phyloP scores from a whole-genome alignment of 2,329 filamentous ascomycete species.

The Colletotrichum abscissum region DNA sequence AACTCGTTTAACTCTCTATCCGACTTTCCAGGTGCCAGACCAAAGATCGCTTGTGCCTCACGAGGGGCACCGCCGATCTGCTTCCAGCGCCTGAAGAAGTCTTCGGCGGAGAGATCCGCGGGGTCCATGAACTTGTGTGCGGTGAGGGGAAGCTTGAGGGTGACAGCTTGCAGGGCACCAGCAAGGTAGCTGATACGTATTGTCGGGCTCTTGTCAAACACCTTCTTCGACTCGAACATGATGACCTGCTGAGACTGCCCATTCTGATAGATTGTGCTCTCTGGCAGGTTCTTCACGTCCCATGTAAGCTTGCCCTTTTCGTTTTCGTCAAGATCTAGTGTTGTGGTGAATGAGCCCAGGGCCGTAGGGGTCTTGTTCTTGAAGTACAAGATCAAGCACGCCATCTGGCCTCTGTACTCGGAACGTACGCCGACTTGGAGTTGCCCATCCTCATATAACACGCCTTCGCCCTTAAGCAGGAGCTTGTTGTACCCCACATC shows the following conservation, averaged over 20 bases:
- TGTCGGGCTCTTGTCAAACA: slow-evolving; percentile 87
- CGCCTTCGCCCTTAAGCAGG: slow-evolving; percentile 82
- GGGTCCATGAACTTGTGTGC: slow-evolving; percentile 98
- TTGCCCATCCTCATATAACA: slow-evolving; percentile 95
- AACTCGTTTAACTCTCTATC: slow-evolving; percentile 74
- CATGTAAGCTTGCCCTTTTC: slow-evolving; percentile 78
- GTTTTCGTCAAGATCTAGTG: slow-evolving; percentile 81
- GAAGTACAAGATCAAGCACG: slow-evolving; percentile 95
- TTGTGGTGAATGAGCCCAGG: slow-evolving; percentile 93
- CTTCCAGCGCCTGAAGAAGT: slow-evolving; percentile 99
- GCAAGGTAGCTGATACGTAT: slow-evolving; percentile 95
- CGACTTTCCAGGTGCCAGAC: slow-evolving; percentile 65
- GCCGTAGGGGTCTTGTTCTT: slow-evolving; percentile 90
- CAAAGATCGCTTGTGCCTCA: slow-evolving; percentile 90
- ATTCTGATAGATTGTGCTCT: slow-evolving; percentile 79
- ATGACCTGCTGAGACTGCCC: slow-evolving; percentile 92
- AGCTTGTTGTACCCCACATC: slow-evolving; percentile 88
- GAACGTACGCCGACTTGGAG: slow-evolving; percentile 92
- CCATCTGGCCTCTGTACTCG: slow-evolving; percentile 95
- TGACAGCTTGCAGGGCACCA: slow-evolving; percentile 91
- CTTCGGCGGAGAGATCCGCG: slow-evolving; percentile 85
- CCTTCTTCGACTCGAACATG: slow-evolving; percentile 87
- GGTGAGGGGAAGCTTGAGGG: slow-evolving; percentile 87
- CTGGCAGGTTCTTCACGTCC: slow-evolving; percentile 89
- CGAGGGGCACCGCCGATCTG: slow-evolving; percentile 92